phyloP scores from a whole-genome alignment of 1,284 basidiomycete species.

The Ustilago cynodontis region DNA sequence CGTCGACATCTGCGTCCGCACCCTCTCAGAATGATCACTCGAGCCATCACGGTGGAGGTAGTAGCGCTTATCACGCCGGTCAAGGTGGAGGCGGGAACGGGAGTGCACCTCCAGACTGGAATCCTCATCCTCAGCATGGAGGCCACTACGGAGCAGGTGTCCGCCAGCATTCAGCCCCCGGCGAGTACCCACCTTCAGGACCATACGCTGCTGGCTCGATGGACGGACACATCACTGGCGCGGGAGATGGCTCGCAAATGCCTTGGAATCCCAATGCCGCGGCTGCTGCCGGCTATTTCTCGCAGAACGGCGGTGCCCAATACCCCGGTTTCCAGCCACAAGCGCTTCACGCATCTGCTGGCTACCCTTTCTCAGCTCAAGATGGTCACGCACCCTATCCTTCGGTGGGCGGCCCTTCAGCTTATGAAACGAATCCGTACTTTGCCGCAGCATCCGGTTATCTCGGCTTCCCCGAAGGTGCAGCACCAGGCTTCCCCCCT shows the following conservation, averaged over 20 bases:
- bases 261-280: slow-evolving; percentile 37
- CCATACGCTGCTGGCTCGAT: slow-evolving; percentile 23
- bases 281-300: slow-evolving; percentile 27
- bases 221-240: slow-evolving; percentile 25
- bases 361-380: slow-evolving; percentile 35
- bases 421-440: slow-evolving; percentile 53
- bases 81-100: slow-evolving; percentile 3
- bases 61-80: slow-evolving; percentile 16
- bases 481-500: slow-evolving; percentile 44
- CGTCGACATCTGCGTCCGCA: neutral
- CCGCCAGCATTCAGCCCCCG: slow-evolving; percentile 47
- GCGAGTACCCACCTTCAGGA: slow-evolving; percentile 25
- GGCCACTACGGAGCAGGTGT: slow-evolving; percentile 34
- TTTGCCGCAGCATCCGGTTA: slow-evolving; percentile 58
- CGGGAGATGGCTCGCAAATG: slow-evolving; percentile 20
- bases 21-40: slow-evolving; percentile 26
- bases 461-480: slow-evolving; percentile 52
- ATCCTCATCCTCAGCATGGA: slow-evolving; percentile 9
- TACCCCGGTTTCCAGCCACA: slow-evolving; percentile 43
- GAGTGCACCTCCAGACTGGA: slow-evolving; percentile 24
- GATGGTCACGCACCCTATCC: slow-evolving; percentile 12
- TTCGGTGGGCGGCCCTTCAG: slow-evolving; percentile 20
- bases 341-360: slow-evolving; percentile 28
- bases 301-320: slow-evolving; percentile 9
- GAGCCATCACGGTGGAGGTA: slow-evolving; percentile 20